phyloP scores from a whole-genome alignment of 371 early-diverging fungal genomes.

The Apophysomyces ossiformis region DNA sequence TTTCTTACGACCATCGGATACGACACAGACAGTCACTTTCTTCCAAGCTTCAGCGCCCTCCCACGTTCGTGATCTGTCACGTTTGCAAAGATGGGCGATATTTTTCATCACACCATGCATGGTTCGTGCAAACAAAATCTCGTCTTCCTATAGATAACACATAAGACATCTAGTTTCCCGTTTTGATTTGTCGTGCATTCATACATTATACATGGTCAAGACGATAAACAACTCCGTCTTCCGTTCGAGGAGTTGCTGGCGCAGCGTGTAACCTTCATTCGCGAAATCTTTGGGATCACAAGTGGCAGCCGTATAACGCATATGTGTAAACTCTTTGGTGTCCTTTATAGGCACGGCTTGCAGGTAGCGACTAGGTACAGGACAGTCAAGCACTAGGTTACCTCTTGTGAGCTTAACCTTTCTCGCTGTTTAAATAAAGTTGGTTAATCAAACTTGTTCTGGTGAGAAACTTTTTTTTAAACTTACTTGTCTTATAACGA shows the following conservation, averaged over 20 bases:
- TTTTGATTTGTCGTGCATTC: constrained; percentile 12
- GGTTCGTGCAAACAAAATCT: constrained; percentile 87
- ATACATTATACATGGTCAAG: constrained; percentile 83
- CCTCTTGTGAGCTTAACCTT: constrained; percentile 74
- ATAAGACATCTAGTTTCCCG: constrained; percentile 6
- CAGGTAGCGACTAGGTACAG: constrained; percentile 70
- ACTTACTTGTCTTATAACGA: constrained; percentile 67
- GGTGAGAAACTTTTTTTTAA: not conserved
- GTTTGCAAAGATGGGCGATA: constrained; percentile 85
- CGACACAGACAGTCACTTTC: constrained; percentile 90
- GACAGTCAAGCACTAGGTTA: constrained; percentile 80
- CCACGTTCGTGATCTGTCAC: constrained; percentile 83
- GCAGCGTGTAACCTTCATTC: constrained; percentile 74
- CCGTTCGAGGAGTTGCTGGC: constrained; percentile 76
- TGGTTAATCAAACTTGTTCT: not conserved
- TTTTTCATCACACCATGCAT: constrained; percentile 92
- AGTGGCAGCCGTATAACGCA: constrained; percentile 86
- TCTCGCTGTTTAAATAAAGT: constrained; percentile 31
- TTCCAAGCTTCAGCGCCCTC: constrained; percentile 88
- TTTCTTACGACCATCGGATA: constrained; percentile 71
- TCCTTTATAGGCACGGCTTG: constrained; percentile 62
- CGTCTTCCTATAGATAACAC: constrained; percentile 76
- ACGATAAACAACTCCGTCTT: constrained; percentile 90
- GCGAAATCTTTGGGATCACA: constrained; percentile 86
- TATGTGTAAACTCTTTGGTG: constrained; percentile 73